Base-by-base conservation (phyloP, 305 asterid species). In the Plantago coronopus region DNA sequence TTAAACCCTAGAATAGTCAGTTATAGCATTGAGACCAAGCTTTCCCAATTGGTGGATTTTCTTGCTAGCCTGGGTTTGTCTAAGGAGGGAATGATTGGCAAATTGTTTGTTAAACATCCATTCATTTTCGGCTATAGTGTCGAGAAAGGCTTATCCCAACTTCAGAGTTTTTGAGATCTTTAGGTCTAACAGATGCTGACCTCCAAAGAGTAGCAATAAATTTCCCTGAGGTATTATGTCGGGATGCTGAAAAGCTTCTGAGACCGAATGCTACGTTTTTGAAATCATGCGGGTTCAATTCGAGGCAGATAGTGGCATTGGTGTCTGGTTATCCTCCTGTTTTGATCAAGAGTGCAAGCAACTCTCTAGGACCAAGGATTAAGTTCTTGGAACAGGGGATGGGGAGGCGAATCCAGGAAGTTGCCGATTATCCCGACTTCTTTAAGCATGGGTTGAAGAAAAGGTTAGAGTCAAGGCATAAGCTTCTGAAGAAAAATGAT, bases 401-500 rank as follows among this genome's bases (percentile, higher is more conserved):
- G 97, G 86, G 88, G 47, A 81, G 97, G 67, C 60, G 44, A 75
- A 83, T 93, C 16, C 75, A 72, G 1, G 97, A 93, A 65, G 83
- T 76, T 69, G 95, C 73, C 46, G 95, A 81, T 37, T 93, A 85
- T 70, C 99, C 99, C 0, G 96, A 87, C 29, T 89, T 83, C 72
- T 93, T 93, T 69, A 84, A 72, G 82, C 96, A 93, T 72, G 88
- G 90, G 46, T 70, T 89, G 83, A 93, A 93, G 91, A 90, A 82
- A 61, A 83, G 77, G 48, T 59, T 93, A 58, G 94, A 87, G 79
- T 77, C 38, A 21, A 79, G 97, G 83, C 90, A 93, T 51, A 87
- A 81, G 54, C 46, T 82, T 43, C 64, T 89, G 86, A 77, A 51
- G 61, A 66, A 73, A 47, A 87, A 73, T 76, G 75, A 83, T 42